phyloP scores from a whole-genome alignment of 345 rosid species.

The Populus alba region DNA sequence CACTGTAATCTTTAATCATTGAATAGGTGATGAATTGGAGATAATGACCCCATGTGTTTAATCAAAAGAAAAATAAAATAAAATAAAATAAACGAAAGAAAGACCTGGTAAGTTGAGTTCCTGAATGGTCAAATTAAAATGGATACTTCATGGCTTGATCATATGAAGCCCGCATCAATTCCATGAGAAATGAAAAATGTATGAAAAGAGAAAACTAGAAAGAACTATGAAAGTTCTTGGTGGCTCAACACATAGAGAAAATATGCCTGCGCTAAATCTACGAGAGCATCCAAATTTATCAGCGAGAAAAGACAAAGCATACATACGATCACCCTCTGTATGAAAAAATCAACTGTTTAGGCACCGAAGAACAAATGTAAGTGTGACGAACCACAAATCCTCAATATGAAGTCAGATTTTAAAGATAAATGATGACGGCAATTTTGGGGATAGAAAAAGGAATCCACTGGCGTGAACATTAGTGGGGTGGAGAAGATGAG shows the following conservation, averaged over 20 bases:
- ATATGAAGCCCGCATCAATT: background rate
- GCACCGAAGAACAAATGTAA: background rate
- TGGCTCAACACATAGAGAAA: background rate
- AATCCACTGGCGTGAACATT: constrained; percentile 12
- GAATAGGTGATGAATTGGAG: background rate
- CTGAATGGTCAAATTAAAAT: background rate
- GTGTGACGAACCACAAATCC: background rate
- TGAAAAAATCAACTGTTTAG: background rate
- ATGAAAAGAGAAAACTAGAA: background rate
- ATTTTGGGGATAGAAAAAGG: background rate
- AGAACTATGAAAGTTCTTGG: background rate
- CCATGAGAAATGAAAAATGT: background rate
- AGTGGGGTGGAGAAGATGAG: constrained; percentile 19
- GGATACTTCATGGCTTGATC: background rate
- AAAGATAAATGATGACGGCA: background rate
- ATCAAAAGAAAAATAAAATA: too few relatives aligned
- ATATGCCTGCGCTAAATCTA: background rate
- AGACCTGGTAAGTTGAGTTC: background rate
- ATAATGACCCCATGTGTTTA: background rate
- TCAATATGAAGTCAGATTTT: background rate
- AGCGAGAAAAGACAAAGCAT: background rate
- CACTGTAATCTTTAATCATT: background rate
- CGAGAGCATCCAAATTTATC: background rate
- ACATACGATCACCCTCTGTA: background rate
- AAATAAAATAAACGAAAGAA: too few relatives aligned